A percentile compares a stretch with the other conserved stretches of the same genome.
phyloP scores from a whole-genome alignment of 2,329 filamentous ascomycete species.

The Metarhizium brunneum region DNA sequence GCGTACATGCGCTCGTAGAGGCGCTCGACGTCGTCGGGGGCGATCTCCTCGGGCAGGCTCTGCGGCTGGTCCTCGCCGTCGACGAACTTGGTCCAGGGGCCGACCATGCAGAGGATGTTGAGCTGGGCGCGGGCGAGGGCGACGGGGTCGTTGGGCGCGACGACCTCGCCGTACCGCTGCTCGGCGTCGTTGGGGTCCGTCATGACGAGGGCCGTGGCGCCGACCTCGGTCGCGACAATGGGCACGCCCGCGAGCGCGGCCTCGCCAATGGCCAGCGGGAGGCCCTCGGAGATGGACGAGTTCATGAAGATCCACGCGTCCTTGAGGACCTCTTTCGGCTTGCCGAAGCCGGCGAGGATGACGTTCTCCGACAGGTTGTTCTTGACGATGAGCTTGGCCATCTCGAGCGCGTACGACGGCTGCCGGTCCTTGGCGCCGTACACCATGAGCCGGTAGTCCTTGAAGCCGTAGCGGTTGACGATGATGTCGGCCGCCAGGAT shows the following conservation, averaged over 20 bases:
- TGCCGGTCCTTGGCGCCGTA: slow-evolving; percentile 56
- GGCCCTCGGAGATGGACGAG: slow-evolving; percentile 45
- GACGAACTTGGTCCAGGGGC: slow-evolving; percentile 50
- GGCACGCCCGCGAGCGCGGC: slow-evolving; percentile 47
- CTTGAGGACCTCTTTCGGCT: slow-evolving; percentile 44
- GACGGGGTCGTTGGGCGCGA: slow-evolving; percentile 53
- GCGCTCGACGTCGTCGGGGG: slow-evolving; percentile 36
- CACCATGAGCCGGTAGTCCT: slow-evolving; percentile 52
- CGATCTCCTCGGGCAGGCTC: slow-evolving; percentile 19
- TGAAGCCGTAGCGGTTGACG: slow-evolving; percentile 57
- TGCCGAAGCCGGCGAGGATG: slow-evolving; percentile 45
- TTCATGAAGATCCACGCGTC: slow-evolving; percentile 51
- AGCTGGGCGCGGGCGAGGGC: slow-evolving; percentile 53
- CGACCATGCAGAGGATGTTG: slow-evolving; percentile 50
- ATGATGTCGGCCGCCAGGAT: slow-evolving; percentile 56
- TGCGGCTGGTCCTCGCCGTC: slow-evolving; percentile 20
- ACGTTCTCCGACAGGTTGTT: slow-evolving; percentile 43
- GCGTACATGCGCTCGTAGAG: slow-evolving; percentile 51
- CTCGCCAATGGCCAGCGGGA: slow-evolving; percentile 48
- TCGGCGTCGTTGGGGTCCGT: slow-evolving; percentile 39
- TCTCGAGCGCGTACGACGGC: slow-evolving; percentile 50
- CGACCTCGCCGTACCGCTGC: slow-evolving; percentile 48
- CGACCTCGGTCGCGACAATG: slow-evolving; percentile 47
- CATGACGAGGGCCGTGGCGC: slow-evolving; percentile 45
- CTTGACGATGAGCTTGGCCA: slow-evolving; percentile 47